Base-by-base conservation (phyloP, 2,329 filamentous ascomycete species). In the Colletotrichum chrysophilum region DNA sequence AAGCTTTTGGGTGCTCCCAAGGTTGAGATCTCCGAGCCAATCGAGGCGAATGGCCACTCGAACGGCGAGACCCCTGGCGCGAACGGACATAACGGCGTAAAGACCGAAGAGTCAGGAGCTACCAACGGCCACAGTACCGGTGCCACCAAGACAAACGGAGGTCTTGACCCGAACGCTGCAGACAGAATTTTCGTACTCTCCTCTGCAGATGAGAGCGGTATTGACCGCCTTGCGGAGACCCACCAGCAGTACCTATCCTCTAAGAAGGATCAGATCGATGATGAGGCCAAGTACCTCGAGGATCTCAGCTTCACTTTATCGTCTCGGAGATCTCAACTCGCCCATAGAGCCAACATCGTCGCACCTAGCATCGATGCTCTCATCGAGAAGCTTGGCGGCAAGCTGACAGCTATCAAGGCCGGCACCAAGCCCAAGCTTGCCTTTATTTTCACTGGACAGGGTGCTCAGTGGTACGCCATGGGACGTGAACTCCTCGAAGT, bases 371-470 rank as follows among this genome's bases (percentile, higher is more conserved):
- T 28, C 28, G 12, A 62, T 1, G 30, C 16, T 3, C 30, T 24
- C 18, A 8, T 36, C 7, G n/a, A 62, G 32, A 62, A 5, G 24
- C 12, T 16, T 8, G 28, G 43, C 5, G 28, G 13, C 16, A n/a
- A 21, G 24, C n/a, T 18, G 24, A 9, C 28, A 3, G 16, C 24
- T 26, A 30, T 30, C 28, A n/a, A 38, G 30, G 26, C 26, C 36
- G 62, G 73, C 1, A 10, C 21, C 24, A 36, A 36, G 9, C 60
- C 66, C 9, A 38, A 60, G 13, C 6, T 77, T 13, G 77, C 32
- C 8, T 75, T 76, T 58, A 66, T 81, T 9, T 82, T 81, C 60
- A 80, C 79, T 5, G 79, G 80, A 4, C 79, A 81, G 66, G 80
- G 80, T 21, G 80, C 80, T 2, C 79, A 81, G 73, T 81, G 79